These are phyloP conservation scores for Spatholobus suberectus DNA, from an alignment of 306 rosid genomes.

Conservation along the genomic window DNA sequence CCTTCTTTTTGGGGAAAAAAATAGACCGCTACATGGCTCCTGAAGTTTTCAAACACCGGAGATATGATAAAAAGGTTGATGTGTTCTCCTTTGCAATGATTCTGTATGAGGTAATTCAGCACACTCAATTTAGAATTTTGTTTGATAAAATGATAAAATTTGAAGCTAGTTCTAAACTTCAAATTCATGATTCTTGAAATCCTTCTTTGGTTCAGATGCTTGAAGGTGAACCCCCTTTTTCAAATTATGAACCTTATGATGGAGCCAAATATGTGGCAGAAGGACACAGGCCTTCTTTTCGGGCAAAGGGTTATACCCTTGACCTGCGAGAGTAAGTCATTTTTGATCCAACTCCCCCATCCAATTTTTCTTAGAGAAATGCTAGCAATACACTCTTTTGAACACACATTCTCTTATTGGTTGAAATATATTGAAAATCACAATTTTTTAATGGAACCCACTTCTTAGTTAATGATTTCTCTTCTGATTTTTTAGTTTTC, in stretches of 20 bases:
- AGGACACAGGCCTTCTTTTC: slow-evolving; percentile 81
- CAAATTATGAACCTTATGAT: slow-evolving; percentile 83
- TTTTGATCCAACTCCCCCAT: not conserved
- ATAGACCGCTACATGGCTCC: slow-evolving; percentile 98
- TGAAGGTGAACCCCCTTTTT: slow-evolving; percentile 88
- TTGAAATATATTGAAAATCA: too few relatives aligned
- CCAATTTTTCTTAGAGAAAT: not conserved
- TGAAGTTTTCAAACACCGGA: slow-evolving; percentile 89
- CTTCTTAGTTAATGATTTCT: too few relatives aligned
- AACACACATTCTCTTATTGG: too few relatives aligned
- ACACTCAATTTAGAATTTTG: slow-evolving; percentile 21
- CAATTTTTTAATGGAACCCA: too few relatives aligned
- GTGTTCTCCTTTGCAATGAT: slow-evolving; percentile 97
- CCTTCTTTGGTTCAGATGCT: slow-evolving; percentile 76
- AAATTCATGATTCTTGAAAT: slow-evolving; percentile 18
- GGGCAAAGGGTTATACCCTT: slow-evolving; percentile 60
- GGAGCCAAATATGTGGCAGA: slow-evolving; percentile 89
- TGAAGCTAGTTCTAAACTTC: slow-evolving; percentile 34
- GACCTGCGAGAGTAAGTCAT: slow-evolving; percentile 79
- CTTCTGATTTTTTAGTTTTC: too few relatives aligned
- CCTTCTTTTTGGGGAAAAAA: slow-evolving; percentile 40
- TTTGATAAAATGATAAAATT: not conserved
- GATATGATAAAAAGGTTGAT: slow-evolving; percentile 92
- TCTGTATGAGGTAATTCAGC: slow-evolving; percentile 79
- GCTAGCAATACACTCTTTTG: too few relatives aligned